Percentiles rank a stretch among this genome's conserved stretches.
Conservation (phyloP, 352 stramenopile genomes). For the Phytophthora pluvialis region DNA sequence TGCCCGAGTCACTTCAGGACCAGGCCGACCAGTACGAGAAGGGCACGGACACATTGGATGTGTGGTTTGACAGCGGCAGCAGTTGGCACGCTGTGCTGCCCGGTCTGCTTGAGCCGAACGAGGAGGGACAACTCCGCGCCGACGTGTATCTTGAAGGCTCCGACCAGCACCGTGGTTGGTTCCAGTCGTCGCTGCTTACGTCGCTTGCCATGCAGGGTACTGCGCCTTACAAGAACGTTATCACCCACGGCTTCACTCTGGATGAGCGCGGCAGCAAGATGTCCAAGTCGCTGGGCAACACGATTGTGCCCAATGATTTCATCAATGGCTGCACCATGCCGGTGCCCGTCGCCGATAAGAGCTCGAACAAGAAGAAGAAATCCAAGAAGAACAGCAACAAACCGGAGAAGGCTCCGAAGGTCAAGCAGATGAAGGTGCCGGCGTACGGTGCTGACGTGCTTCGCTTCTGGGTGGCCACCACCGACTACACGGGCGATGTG, state of each 20-base stretch:
- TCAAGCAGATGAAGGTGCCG: slow-evolving; percentile 68
- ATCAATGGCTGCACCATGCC: slow-evolving; percentile 91
- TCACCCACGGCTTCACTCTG: slow-evolving; percentile 99
- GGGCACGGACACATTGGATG: slow-evolving; percentile 98
- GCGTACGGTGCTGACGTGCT: slow-evolving; percentile 97
- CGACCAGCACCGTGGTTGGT: slow-evolving; percentile 99
- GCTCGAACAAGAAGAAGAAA: slow-evolving; percentile 64
- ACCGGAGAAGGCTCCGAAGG: slow-evolving; percentile 72
- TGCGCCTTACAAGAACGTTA: slow-evolving; percentile 95
- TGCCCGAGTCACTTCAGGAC: slow-evolving; percentile 61
- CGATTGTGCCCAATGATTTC: slow-evolving; percentile 93
- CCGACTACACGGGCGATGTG: slow-evolving; percentile 97
- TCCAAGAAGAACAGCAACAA: slow-evolving; percentile 75
- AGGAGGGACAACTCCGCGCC: slow-evolving; percentile 79
- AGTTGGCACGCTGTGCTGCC: slow-evolving; percentile 76
- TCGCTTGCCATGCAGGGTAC: slow-evolving; percentile 81
- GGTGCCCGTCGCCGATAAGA: slow-evolving; percentile 24
- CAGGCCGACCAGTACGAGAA: slow-evolving; percentile 93
- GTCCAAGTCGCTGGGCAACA: slow-evolving; percentile 99
- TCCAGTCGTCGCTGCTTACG: slow-evolving; percentile 98
- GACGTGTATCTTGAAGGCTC: slow-evolving; percentile 98
- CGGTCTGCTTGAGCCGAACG: slow-evolving; percentile 40
- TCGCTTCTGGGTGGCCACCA: slow-evolving; percentile 97
- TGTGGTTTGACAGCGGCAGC: slow-evolving; percentile 98
- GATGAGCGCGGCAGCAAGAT: slow-evolving; percentile 99